These are phyloP conservation scores for Kwoniella sp. DNA, from an alignment of 768 basidiomycete genomes.

Conservation along the genomic window DNA sequence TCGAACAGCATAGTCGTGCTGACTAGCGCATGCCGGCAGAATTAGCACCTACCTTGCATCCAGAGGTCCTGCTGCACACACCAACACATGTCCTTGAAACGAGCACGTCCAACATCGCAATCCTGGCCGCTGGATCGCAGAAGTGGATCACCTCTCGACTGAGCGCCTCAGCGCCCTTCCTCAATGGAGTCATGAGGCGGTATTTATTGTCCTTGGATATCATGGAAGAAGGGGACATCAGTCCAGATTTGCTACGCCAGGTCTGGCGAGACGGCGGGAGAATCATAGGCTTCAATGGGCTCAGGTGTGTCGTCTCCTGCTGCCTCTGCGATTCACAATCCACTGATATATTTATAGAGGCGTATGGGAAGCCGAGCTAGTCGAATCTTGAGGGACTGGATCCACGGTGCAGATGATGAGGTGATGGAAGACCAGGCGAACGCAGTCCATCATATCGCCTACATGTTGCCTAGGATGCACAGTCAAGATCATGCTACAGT, in stretches of 20 bases:
- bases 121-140: slow-evolving; percentile 11
- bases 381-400: no score
- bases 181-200: slow-evolving; percentile 36
- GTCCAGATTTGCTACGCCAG: slow-evolving; percentile 16
- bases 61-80: slow-evolving; percentile 38
- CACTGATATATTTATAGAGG: background rate
- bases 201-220: slow-evolving; percentile 27
- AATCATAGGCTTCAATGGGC: slow-evolving; percentile 41
- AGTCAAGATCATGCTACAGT: no score
- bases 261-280: slow-evolving; percentile 17
- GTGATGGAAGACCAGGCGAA: no score
- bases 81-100: slow-evolving; percentile 27
- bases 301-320: slow-evolving; percentile 27
- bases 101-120: slow-evolving; percentile 39
- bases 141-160: slow-evolving; percentile 32
- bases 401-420: no score
- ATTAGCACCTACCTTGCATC: slow-evolving; percentile 3
- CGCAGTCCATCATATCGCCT: no score
- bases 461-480: no score
- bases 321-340: background rate
- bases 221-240: slow-evolving; percentile 30
- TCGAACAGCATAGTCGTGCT: background rate
- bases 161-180: slow-evolving; percentile 9
- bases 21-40: background rate
- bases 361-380: slow-evolving; percentile 31